Evolutionary conservation across 768 basidiomycete genomes (phyloP), one percentile per base, ranked within the genome.

Genomic region (Kwoniella bestiolae): DNA sequence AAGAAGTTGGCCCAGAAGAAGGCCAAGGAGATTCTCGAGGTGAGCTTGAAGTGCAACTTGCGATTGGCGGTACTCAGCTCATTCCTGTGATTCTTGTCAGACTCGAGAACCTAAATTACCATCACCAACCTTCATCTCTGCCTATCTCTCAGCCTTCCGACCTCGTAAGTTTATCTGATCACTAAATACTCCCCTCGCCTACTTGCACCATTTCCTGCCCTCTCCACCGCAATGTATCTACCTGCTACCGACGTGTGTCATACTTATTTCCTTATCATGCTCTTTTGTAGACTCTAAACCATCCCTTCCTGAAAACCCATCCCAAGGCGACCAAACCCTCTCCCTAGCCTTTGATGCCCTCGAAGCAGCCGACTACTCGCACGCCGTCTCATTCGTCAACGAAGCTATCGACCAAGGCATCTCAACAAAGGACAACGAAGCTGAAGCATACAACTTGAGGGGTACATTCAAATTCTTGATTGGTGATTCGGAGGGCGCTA

Each of bases 381-480:
- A 95, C 73, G 87, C 91, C 0, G 83, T 92, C 31, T 85, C 88
- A 1, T 82, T 96, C 41, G 85, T 90, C 67, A 90, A 91, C 74
- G 94, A 96, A 80, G 86, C 94, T 2, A 82, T 97, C 38, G 89
- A 88, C 29, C 93, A 97, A 76, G 92, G 90, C 21, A 85, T 96
- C 70, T 91, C 90, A 46, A 82, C 78, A 32, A 90, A 88, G 65
- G 70, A 79, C 46, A 78, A 76, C 11, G 87, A 89, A 68, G 93
- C 94, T 0, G 91, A 94, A 76, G 94, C 94, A 0, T 83, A 91
- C 71, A 97, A 96, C 83, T 84, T 98, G 62, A 86, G 94, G 56
- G 96, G 94, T 56, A 98, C 95, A 0, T 99, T 95, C 89, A 91
- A 92, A 91, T 99, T 98, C 87, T 84, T 99, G 56, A 89, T 89